Evolutionary conservation across 2,329 filamentous ascomycete species (phyloP).

Genomic region (Orbilia javanica): DNA sequence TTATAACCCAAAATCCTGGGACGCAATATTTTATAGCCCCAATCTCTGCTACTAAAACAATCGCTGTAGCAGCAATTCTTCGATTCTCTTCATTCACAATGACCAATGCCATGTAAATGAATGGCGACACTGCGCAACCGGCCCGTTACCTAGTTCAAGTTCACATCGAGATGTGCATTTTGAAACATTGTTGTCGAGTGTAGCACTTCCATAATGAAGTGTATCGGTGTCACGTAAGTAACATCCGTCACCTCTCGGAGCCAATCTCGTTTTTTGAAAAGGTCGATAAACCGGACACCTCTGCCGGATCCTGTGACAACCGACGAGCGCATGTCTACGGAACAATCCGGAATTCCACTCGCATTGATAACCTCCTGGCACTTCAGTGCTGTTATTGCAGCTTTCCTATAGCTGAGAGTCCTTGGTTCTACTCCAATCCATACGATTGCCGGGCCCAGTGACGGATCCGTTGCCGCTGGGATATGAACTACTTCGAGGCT

Average conservation of each 20-base stretch:
- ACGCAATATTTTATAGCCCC: too few relatives aligned
- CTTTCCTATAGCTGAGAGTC: neutral
- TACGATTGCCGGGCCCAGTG: neutral
- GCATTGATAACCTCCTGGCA: neutral
- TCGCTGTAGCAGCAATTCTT: too few relatives aligned
- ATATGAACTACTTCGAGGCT: slow-evolving; percentile 7
- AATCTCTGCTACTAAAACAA: too few relatives aligned
- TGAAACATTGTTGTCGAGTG: neutral
- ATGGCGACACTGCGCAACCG: too few relatives aligned
- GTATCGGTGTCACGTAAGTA: slow-evolving; percentile 4
- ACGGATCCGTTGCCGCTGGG: neutral
- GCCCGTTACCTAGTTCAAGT: slow-evolving; percentile 1
- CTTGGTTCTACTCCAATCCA: slow-evolving; percentile 4
- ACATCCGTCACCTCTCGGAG: neutral
- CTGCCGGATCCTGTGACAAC: neutral
- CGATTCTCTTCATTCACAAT: too few relatives aligned
- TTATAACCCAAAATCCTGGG: too few relatives aligned
- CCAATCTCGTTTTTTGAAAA: neutral
- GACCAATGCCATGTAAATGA: too few relatives aligned
- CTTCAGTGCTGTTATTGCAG: neutral
- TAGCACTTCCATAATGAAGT: neutral
- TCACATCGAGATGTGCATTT: slow-evolving; percentile 1
- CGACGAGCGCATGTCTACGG: slow-evolving; percentile 2
- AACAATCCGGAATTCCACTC: neutral
- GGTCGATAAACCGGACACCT: neutral